Evolutionary conservation across 176 grass and related monocot species (phyloP).

Genomic region (Elaeis guineensis): DNA sequence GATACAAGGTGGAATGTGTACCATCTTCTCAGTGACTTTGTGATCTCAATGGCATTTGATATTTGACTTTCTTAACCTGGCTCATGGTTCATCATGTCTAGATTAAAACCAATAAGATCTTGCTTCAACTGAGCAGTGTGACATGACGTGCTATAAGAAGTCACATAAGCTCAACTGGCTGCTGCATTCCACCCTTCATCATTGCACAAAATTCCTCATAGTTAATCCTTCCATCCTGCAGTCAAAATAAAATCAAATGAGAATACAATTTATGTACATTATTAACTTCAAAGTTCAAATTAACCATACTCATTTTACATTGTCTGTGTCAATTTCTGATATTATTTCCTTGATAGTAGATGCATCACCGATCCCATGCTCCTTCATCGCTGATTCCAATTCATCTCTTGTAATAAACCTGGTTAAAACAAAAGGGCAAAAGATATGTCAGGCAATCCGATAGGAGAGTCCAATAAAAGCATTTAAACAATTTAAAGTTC

Average conservation of each 20-base stretch:
- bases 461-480: neutral
- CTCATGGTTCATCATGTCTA: too few species aligned
- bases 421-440: slow-evolving; percentile 14
- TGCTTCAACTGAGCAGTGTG: too few species aligned
- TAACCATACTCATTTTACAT: slow-evolving; percentile 41
- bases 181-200: slow-evolving; percentile 87
- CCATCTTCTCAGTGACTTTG: too few species aligned
- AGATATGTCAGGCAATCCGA: slow-evolving; percentile 9
- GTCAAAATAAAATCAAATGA: neutral
- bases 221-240: slow-evolving; percentile 86
- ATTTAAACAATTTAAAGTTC: too few species aligned
- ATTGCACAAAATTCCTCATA: slow-evolving; percentile 97
- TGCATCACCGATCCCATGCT: slow-evolving; percentile 84
- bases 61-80: too few species aligned
- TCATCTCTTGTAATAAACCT: slow-evolving; percentile 98
- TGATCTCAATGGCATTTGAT: too few species aligned
- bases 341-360: slow-evolving; percentile 93
- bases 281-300: neutral
- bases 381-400: slow-evolving; percentile 76
- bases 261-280: neutral
- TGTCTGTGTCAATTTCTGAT: slow-evolving; percentile 87
- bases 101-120: too few species aligned
- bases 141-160: neutral
- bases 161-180: slow-evolving; percentile 73
- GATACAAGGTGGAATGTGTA: too few species aligned